phyloP scores from a whole-genome alignment of 2,329 filamentous ascomycete genomes.

The Plectosphaerella cucumerina region DNA sequence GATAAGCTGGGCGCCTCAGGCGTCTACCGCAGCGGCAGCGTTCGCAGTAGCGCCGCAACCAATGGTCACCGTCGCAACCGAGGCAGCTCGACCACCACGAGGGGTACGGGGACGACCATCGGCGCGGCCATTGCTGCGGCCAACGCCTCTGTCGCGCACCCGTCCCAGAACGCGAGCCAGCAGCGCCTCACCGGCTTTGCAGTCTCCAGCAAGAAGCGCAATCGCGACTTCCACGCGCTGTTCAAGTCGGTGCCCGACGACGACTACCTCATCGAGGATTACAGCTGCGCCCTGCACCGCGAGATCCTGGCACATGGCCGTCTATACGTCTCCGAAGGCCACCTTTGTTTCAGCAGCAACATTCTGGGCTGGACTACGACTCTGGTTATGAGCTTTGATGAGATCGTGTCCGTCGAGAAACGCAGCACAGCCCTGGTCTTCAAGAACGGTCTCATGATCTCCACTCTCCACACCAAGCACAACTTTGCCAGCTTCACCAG shows the following conservation, averaged over 20 bases:
- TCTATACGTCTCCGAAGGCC: conserved; percentile 93
- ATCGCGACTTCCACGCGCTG: conserved; percentile 87
- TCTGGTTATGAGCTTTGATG: conserved; percentile 95
- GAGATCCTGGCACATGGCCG: conserved; percentile 93
- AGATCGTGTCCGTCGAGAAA: conserved; percentile 95
- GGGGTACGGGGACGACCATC: conserved; percentile 59
- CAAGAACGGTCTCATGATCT: conserved; percentile 95
- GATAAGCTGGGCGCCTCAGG: conserved; percentile 44
- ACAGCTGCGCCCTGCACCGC: conserved; percentile 91
- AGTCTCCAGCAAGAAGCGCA: conserved; percentile 92
- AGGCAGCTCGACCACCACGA: conserved; percentile 72
- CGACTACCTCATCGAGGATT: conserved; percentile 97
- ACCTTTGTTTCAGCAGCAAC: conserved; percentile 98
- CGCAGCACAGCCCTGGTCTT: conserved; percentile 93
- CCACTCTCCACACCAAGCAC: conserved; percentile 91
- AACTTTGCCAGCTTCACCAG: conserved; percentile 94
- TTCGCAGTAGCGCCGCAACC: conserved; percentile 51
- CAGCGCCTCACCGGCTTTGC: conserved; percentile 91
- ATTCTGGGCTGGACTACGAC: conserved; percentile 98
- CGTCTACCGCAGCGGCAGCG: conserved; percentile 61
- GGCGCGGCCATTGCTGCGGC: conserved; percentile 66
- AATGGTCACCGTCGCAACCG: conserved; percentile 64
- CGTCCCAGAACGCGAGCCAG: conserved; percentile 47
- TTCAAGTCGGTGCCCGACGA: conserved; percentile 98
- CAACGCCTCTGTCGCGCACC: conserved; percentile 63